Percentiles rank a stretch among this genome's conserved stretches.
These are phyloP conservation scores for Chlamydomonas sp. DNA, from an alignment of 139 green algal species.

Conservation along the genomic window DNA sequence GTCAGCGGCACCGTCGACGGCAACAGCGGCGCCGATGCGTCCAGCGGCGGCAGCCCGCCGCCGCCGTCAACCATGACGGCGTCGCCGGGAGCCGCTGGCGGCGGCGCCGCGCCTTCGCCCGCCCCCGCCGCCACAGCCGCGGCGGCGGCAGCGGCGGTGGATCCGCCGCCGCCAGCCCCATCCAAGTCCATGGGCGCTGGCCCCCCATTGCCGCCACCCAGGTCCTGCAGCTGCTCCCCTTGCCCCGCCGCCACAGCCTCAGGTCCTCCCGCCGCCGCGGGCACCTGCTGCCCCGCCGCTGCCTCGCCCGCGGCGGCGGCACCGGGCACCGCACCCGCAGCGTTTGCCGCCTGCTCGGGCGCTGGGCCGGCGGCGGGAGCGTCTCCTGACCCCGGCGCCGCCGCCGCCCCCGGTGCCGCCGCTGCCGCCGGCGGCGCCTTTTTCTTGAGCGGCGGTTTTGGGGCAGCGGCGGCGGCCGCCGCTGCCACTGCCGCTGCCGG, in stretches of 20 bases:
- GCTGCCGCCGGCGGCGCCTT: not conserved
- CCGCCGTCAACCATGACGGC: not conserved
- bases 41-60: not conserved
- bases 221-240: too few relatives aligned
- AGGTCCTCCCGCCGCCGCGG: too few relatives aligned
- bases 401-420: not conserved
- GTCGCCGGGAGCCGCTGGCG: not conserved
- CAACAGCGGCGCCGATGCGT: not conserved
- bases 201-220: too few relatives aligned
- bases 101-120: too few relatives aligned
- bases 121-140: too few relatives aligned
- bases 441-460: not conserved
- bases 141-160: too few relatives aligned
- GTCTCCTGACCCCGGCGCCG: not conserved
- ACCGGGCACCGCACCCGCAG: not conserved
- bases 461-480: not conserved
- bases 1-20: not conserved
- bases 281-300: not conserved
- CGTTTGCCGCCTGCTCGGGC: not conserved
- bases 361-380: not conserved
- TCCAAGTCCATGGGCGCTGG: too few relatives aligned
- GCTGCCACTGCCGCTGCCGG: not conserved
- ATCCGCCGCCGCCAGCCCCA: too few relatives aligned
- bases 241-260: too few relatives aligned
- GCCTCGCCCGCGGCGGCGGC: not conserved